Percentiles rank a stretch among this genome's conserved stretches.
phyloP scores from a whole-genome alignment of 1,139 yeast genomes.

The Zygosaccharomyces pseudobailii region DNA sequence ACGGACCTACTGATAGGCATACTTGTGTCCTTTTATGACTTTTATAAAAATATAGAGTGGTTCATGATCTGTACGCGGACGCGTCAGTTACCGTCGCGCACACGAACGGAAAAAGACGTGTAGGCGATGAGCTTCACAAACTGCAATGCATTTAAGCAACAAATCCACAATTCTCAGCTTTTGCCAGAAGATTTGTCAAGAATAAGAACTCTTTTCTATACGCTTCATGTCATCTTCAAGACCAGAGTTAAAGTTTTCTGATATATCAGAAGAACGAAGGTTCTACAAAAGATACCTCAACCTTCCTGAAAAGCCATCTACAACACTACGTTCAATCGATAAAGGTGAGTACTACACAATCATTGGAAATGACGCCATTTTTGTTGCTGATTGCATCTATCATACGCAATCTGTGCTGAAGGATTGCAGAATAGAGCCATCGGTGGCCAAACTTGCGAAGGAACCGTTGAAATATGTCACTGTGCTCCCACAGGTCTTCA shows the following conservation, averaged over 20 bases:
- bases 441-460: conserved; percentile 31
- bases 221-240: conserved; percentile 48
- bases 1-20: no score
- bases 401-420: conserved; percentile 79
- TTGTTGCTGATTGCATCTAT: conserved; percentile 78
- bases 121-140: not conserved
- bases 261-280: conserved; percentile 42
- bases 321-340: conserved; percentile 64
- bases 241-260: conserved; percentile 71
- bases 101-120: not conserved
- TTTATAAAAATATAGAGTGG: not conserved
- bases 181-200: not conserved
- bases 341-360: conserved; percentile 74
- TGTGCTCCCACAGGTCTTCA: conserved; percentile 67
- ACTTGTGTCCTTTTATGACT: not conserved
- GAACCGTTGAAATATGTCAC: conserved; percentile 64
- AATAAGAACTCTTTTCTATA: not conserved
- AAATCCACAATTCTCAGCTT: no score
- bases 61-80: not conserved
- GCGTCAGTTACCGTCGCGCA: not conserved
- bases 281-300: conserved; percentile 57
- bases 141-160: not conserved
- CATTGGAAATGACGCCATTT: conserved; percentile 69
- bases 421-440: conserved; percentile 38
- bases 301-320: conserved; percentile 45